phyloP scores from a whole-genome alignment of 768 basidiomycete genomes.

The Tricholoma furcatifolium region DNA sequence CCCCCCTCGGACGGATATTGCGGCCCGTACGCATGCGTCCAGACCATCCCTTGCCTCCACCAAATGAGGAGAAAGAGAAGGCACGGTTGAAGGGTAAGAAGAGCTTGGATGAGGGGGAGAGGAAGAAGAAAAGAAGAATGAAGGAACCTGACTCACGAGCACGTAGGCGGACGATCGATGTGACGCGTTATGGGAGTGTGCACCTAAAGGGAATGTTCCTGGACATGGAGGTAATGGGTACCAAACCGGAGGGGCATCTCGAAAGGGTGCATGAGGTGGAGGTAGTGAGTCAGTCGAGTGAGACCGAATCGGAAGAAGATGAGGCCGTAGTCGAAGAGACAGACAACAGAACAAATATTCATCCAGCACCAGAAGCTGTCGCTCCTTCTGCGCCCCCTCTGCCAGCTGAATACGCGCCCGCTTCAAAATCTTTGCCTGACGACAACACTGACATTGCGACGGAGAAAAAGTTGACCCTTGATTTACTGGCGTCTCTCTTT shows the following conservation, averaged over 20 bases:
- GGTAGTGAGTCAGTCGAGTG: constrained; percentile 14
- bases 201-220: constrained; percentile 72
- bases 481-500: constrained; percentile 54
- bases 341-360: constrained; percentile 2
- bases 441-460: constrained; percentile 30
- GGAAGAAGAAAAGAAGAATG: constrained; percentile 43
- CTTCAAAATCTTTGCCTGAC: constrained; percentile 6
- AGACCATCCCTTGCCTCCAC: constrained; percentile 49
- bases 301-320: constrained; percentile 15
- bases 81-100: constrained; percentile 14
- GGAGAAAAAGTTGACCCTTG: constrained; percentile 47
- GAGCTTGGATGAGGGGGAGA: constrained; percentile 20
- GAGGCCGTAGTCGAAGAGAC: constrained; percentile 11
- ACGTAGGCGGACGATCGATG: constrained; percentile 66
- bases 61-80: constrained; percentile 23
- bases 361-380: not conserved
- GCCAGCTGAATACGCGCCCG: not conserved
- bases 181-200: constrained; percentile 65
- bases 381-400: constrained; percentile 1
- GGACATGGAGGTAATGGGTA: constrained; percentile 37
- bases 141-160: constrained; percentile 59
- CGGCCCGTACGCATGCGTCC: constrained; percentile 74
- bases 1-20: constrained; percentile 62
- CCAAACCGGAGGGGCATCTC: constrained; percentile 11
- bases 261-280: constrained; percentile 16